Base-by-base conservation (phyloP, 306 rosid genomes). In the Vigna mungo region DNA sequence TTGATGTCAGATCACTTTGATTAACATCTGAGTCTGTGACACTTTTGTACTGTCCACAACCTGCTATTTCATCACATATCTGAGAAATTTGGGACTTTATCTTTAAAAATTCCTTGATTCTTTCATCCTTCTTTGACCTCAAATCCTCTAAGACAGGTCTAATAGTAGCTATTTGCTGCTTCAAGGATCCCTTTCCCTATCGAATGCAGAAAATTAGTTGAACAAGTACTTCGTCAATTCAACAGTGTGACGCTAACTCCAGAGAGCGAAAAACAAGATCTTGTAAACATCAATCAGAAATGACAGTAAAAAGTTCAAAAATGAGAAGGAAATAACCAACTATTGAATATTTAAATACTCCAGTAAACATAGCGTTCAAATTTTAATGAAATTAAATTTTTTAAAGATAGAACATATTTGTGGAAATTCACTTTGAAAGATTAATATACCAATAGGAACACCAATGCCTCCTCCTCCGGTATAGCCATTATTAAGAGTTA, bases 61-160 rank as follows among this genome's bases (percentile, higher is more conserved):
- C 92, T 1, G 97, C 93, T 80, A 94, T 94, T 83, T 92, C 97
- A 52, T 84, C 83, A 68, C 85, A 82, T 72, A 92, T 85, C 79
- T 68, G 87, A 58, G 51, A 82, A 78, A 92, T 87, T 82, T 90
- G 97, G 21, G 88, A 76, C 86, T 84, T 85, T 30, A 89, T 83
- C 80, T 83, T 87, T 30, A 84, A 83, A 80, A 92, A 90, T 16
- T 89, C 93, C 71, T 75, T 78, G 13, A 94, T 58, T 84, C 86
- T 87, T 48, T 83, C 90, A 30, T 74, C 78, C 87, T 89, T 94
- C 90, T 83, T 92, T 73, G 86, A 85, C 87, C 88, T 92, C 80
- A 92, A 83, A 41, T 88, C 93, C 76, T 84, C 98, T 74, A 92
- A 43, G 72, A 86, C 79, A 23, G 93, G 98, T 82, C 83, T 83